A percentile compares a stretch with the other conserved stretches of the same genome.
These are phyloP conservation scores for Aspergillus awamori DNA, from an alignment of 2,329 filamentous ascomycete species.

Conservation along the genomic window DNA sequence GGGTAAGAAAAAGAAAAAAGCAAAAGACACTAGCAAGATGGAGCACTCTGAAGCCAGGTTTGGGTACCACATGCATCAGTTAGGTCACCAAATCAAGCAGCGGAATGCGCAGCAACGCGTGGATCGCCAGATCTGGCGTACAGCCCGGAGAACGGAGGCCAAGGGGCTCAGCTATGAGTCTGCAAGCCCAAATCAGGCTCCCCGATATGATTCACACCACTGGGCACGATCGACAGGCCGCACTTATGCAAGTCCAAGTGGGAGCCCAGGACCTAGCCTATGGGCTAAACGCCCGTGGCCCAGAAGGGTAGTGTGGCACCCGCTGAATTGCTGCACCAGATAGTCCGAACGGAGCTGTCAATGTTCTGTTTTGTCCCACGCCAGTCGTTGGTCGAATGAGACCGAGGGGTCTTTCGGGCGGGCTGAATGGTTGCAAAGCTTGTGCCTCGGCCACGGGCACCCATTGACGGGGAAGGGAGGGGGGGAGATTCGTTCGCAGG, in stretches of 20 bases:
- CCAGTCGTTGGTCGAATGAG: constrained; percentile 12
- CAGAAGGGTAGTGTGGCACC: constrained; percentile 24
- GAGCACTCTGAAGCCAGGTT: constrained; percentile 10
- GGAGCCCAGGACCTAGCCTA: constrained; percentile 27
- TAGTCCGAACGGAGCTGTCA: constrained; percentile 9
- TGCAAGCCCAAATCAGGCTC: constrained; percentile 15
- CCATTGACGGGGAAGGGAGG: constrained; percentile 3
- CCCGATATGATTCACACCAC: constrained; percentile 17
- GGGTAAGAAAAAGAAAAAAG: constrained; percentile 1
- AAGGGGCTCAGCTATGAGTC: constrained; percentile 21
- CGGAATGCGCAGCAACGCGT: constrained; percentile 17
- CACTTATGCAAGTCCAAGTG: constrained; percentile 39
- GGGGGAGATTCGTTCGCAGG: background rate
- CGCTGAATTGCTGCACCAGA: constrained; percentile 13
- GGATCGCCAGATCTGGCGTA: constrained; percentile 22
- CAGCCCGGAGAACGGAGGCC: constrained; percentile 10
- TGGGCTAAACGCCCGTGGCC: constrained; percentile 29
- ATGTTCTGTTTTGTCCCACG: constrained; percentile 11
- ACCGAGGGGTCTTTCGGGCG: constrained; percentile 9
- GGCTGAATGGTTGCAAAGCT: constrained; percentile 13
- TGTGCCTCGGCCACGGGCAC: constrained; percentile 14
- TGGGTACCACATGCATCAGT: constrained; percentile 18
- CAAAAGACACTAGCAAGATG: constrained; percentile 10
- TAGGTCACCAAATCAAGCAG: constrained; percentile 17
- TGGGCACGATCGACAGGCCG: constrained; percentile 33